Conservation (phyloP, 352 stramenopile species). For the Phytopythium kandeliae region DNA sequence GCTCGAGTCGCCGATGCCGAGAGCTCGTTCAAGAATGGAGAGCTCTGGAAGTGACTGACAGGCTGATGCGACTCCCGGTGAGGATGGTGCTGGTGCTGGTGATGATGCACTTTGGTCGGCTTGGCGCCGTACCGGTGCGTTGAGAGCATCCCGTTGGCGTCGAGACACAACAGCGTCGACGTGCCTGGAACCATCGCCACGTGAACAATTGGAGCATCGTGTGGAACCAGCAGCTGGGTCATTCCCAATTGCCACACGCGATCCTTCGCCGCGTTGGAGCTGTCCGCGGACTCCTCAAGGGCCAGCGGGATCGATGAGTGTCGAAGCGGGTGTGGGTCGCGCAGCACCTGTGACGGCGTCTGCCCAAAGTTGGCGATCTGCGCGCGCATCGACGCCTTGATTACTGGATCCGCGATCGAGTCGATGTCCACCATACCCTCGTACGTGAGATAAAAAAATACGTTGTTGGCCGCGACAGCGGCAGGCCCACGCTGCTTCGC, state of each 20-base stretch:
- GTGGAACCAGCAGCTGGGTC: conserved; percentile 37
- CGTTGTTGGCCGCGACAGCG: conserved; percentile 93
- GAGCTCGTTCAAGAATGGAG: conserved; percentile 38
- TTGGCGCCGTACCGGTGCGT: conserved; percentile 58
- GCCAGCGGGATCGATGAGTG: conserved; percentile 9
- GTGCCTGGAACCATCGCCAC: conserved; percentile 38
- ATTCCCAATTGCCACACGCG: not conserved
- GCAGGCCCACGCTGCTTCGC: conserved; percentile 66
- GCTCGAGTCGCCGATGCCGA: conserved; percentile 34
- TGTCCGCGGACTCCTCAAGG: not conserved
- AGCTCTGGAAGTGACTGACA: conserved; percentile 5
- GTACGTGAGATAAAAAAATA: conserved; percentile 99
- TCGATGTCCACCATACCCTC: conserved; percentile 98
- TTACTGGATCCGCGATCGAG: conserved; percentile 89
- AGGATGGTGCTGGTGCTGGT: not conserved
- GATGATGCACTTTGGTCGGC: conserved; percentile 42
- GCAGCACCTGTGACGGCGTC: conserved; percentile 96
- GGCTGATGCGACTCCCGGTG: conserved; percentile 1
- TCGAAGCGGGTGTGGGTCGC: conserved; percentile 70
- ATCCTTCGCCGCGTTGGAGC: not conserved
- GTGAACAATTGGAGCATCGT: conserved; percentile 54
- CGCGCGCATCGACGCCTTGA: conserved; percentile 92
- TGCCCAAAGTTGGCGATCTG: conserved; percentile 99
- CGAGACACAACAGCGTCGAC: conserved; percentile 57
- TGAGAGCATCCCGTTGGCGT: conserved; percentile 66